Conservation (phyloP, 768 basidiomycete genomes). For the Serendipita indica region DNA sequence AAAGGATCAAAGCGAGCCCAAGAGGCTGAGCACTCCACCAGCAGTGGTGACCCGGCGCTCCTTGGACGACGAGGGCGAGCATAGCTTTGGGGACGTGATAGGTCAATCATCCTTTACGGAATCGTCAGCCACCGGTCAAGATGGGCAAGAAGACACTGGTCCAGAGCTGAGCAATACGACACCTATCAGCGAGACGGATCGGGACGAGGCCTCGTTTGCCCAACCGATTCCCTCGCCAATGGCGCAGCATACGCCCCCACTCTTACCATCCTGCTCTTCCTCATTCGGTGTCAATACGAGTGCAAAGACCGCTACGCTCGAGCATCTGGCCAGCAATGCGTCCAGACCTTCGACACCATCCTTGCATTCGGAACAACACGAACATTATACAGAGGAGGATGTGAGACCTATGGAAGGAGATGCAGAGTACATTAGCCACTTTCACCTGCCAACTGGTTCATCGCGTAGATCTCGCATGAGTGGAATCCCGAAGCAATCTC, state of each 20-base stretch:
- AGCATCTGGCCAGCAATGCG: background rate
- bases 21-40: background rate
- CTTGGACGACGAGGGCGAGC: background rate
- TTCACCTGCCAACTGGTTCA: conserved; percentile 10
- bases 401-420: background rate
- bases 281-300: background rate
- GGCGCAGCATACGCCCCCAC: background rate
- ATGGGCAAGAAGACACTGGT: background rate
- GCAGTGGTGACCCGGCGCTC: background rate
- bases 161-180: background rate
- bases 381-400: background rate
- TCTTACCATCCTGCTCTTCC: background rate
- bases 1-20: background rate
- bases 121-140: background rate
- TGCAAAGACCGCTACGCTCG: background rate
- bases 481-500: conserved; percentile 33
- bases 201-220: no score
- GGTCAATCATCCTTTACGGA: no score
- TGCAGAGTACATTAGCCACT: background rate
- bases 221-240: no score
- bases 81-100: background rate
- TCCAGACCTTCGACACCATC: background rate
- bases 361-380: background rate
- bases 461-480: conserved; percentile 13
- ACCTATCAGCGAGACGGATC: background rate